These are phyloP conservation scores for Ceratobasidium sp. DNA, from an alignment of 1,284 basidiomycete species.

Conservation along the genomic window DNA sequence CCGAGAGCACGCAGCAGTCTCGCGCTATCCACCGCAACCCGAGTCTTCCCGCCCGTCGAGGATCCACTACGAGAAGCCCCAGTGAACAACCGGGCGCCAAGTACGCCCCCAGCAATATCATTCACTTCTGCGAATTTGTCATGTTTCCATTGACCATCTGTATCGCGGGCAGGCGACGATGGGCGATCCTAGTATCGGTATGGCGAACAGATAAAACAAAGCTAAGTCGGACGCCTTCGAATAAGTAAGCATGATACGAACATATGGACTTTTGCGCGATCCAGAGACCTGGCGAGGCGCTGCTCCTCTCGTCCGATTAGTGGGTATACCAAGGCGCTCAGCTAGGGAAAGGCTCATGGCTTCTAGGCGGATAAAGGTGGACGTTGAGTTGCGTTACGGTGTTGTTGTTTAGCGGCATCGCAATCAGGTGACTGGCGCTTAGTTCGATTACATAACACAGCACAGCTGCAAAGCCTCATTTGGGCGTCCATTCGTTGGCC, in stretches of 20 bases:
- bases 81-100: constrained; percentile 38
- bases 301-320: constrained; percentile 1
- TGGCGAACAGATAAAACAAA: not conserved
- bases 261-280: constrained; percentile 37
- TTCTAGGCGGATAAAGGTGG: not conserved
- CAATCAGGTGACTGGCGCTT: no score
- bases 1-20: constrained; percentile 29
- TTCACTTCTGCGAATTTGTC: constrained; percentile 44
- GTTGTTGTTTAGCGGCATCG: not conserved
- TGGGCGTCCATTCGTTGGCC: no score
- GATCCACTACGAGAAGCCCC: constrained; percentile 12
- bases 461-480: no score
- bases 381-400: not conserved
- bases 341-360: constrained; percentile 35
- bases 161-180: constrained; percentile 11
- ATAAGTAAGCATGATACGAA: constrained; percentile 15
- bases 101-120: constrained; percentile 39
- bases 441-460: no score
- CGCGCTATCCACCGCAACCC: constrained; percentile 36
- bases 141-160: constrained; percentile 41
- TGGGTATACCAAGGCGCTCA: constrained; percentile 33
- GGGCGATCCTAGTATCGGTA: constrained; percentile 18
- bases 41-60: constrained; percentile 29
- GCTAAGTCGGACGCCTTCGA: not conserved
- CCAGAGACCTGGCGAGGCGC: constrained; percentile 16